Percentiles rank a stretch among this genome's conserved stretches.
These are phyloP conservation scores for Alternaria metachromatica DNA, from an alignment of 2,329 filamentous ascomycete species.

Conservation along the genomic window DNA sequence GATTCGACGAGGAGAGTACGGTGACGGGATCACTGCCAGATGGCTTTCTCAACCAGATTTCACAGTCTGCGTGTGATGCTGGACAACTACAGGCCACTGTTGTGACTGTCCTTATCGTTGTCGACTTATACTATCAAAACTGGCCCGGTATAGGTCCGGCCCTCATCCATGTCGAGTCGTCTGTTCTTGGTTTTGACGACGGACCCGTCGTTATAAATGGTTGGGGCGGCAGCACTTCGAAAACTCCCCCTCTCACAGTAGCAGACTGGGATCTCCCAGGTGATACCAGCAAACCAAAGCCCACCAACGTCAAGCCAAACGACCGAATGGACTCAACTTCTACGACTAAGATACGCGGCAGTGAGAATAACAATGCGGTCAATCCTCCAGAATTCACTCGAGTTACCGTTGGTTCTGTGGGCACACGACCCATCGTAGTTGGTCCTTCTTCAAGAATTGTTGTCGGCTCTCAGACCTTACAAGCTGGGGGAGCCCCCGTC, in stretches of 20 bases:
- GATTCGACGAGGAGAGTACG: slow-evolving; percentile 30
- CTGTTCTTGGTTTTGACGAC: slow-evolving; percentile 36
- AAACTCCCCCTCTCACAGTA: slow-evolving; percentile 15
- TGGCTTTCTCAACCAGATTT: slow-evolving; percentile 46
- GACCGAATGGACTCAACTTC: slow-evolving; percentile 4
- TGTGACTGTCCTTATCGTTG: slow-evolving; percentile 53
- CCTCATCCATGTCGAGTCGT: slow-evolving; percentile 39
- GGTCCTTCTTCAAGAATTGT: slow-evolving; percentile 42
- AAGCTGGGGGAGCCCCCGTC: slow-evolving; percentile 44
- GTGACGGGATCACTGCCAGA: slow-evolving; percentile 45
- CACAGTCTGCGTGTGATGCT: slow-evolving; percentile 39
- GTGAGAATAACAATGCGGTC: slow-evolving; percentile 2
- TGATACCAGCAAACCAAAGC: slow-evolving; percentile 4
- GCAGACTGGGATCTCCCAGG: slow-evolving; percentile 20
- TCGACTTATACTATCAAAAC: slow-evolving; percentile 48
- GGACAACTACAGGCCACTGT: slow-evolving; percentile 48
- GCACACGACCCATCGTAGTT: slow-evolving; percentile 37
- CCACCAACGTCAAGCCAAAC: slow-evolving; percentile 2
- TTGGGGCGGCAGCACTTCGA: slow-evolving; percentile 10
- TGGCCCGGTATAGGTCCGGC: slow-evolving; percentile 23
- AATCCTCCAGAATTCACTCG: slow-evolving; percentile 17
- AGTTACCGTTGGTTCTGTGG: slow-evolving; percentile 35
- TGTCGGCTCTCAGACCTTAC: slow-evolving; percentile 45
- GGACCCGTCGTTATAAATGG: slow-evolving; percentile 16
- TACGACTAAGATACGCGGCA: slow-evolving; percentile 7